phyloP scores from a whole-genome alignment of 164 flowering plant species.

The Platanus orientalis region DNA sequence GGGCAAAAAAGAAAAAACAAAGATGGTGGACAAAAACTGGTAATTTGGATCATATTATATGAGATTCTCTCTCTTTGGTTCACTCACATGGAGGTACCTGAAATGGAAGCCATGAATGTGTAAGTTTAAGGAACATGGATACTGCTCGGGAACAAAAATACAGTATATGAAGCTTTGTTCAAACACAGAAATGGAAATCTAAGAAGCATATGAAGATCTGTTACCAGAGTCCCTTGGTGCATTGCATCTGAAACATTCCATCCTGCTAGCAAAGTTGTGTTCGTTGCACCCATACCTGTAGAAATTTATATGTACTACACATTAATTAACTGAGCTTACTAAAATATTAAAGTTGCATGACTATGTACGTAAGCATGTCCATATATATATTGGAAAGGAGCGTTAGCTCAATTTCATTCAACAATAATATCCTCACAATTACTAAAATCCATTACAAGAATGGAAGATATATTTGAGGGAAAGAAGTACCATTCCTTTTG shows the following conservation, averaged over 20 bases:
- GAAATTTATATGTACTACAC: background rate
- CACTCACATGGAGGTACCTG: conserved; percentile 34
- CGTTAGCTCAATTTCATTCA: too few species aligned
- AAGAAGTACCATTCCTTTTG: too few species aligned
- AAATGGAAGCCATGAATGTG: background rate
- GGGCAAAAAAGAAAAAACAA: conserved; percentile 6
- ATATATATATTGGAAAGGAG: too few species aligned
- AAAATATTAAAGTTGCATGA: background rate
- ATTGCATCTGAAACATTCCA: conserved; percentile 94
- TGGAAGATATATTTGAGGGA: too few species aligned
- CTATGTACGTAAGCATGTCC: too few species aligned
- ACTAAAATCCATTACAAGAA: too few species aligned
- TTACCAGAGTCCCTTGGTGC: conserved; percentile 71
- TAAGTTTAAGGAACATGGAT: background rate
- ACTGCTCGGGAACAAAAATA: background rate
- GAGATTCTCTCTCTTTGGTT: conserved; percentile 19
- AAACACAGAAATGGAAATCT: conserved; percentile 26
- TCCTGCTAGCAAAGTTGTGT: conserved; percentile 97
- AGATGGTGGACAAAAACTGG: conserved; percentile 9
- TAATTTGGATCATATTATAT: conserved; percentile 19
- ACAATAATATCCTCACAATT: too few species aligned
- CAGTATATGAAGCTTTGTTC: background rate
- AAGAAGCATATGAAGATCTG: conserved; percentile 36
- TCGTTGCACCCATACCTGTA: conserved; percentile 94
- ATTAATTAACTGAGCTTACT: background rate